Evolutionary conservation across 768 basidiomycete species (phyloP).

Genomic region (Tylopilus subfusipes): DNA sequence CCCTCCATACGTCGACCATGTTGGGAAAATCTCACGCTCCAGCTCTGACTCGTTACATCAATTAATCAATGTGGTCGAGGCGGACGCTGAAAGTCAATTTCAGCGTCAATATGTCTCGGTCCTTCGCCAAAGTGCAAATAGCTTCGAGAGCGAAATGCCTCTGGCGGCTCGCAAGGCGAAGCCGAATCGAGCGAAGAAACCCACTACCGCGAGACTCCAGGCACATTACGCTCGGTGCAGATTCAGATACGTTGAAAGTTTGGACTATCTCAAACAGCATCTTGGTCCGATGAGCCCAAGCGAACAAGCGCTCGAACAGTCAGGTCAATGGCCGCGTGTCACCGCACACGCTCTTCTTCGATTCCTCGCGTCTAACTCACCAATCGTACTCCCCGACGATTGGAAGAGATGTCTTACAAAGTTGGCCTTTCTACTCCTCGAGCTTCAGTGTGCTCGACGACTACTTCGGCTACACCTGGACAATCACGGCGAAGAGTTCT

Average conservation of each 20-base stretch:
- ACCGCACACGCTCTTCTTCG: constrained; percentile 31
- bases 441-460: constrained; percentile 38
- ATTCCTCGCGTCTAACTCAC: constrained; percentile 27
- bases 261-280: not conserved
- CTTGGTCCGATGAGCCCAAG: constrained; percentile 14
- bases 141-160: constrained; percentile 4
- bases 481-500: constrained; percentile 30
- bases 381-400: constrained; percentile 6
- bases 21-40: not conserved
- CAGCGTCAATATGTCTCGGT: constrained; percentile 7
- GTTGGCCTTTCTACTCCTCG: constrained; percentile 29
- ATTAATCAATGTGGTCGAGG: constrained; percentile 3
- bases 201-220: constrained; percentile 1
- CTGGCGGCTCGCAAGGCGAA: too few species aligned
- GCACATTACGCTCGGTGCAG: constrained; percentile 11
- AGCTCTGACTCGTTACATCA: not conserved
- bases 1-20: not conserved
- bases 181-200: not conserved
- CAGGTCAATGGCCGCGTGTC: constrained; percentile 39
- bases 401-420: constrained; percentile 33
- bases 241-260: not conserved
- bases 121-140: constrained; percentile 5
- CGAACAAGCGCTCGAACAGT: constrained; percentile 16
- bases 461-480: constrained; percentile 26
- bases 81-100: constrained; percentile 9